phyloP scores from a whole-genome alignment of 345 rosid species.

The Hibiscus tridactylites region DNA sequence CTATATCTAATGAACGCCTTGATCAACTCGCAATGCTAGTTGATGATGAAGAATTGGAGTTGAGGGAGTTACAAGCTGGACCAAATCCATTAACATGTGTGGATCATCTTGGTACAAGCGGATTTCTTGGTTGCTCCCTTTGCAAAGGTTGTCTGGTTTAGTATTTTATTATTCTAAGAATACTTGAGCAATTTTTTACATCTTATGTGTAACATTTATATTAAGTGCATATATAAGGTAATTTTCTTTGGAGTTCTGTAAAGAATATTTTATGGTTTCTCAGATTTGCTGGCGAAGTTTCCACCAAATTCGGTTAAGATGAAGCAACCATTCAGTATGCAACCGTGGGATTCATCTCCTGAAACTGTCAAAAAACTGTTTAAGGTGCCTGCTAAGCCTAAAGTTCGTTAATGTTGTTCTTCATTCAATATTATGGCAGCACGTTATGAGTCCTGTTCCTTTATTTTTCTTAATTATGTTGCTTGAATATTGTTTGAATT shows the following conservation, averaged over 20 bases:
- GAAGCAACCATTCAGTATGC: conserved; percentile 72
- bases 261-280: conserved; percentile 20
- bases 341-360: conserved; percentile 76
- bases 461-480: conserved; percentile 6
- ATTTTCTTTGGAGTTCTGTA: not conserved
- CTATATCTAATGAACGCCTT: conserved; percentile 25
- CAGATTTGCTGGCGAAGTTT: conserved; percentile 80
- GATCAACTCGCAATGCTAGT: conserved; percentile 42
- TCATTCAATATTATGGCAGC: not conserved
- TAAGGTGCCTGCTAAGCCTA: conserved; percentile 45
- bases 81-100: conserved; percentile 48
- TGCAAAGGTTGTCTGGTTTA: conserved; percentile 59
- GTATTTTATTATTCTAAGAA: conserved; percentile 6
- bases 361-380: conserved; percentile 81
- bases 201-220: conserved; percentile 3
- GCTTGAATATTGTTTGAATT: conserved; percentile 12
- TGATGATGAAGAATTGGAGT: conserved; percentile 92
- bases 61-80: conserved; percentile 66
- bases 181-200: conserved; percentile 7
- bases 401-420: not conserved
- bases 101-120: conserved; percentile 52
- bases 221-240: not conserved
- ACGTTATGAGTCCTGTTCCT: not conserved
- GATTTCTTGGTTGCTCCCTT: conserved; percentile 49
- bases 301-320: conserved; percentile 80